phyloP scores from a whole-genome alignment of 495 filamentous ascomycete genomes.

The Aspergillus cristatus region DNA sequence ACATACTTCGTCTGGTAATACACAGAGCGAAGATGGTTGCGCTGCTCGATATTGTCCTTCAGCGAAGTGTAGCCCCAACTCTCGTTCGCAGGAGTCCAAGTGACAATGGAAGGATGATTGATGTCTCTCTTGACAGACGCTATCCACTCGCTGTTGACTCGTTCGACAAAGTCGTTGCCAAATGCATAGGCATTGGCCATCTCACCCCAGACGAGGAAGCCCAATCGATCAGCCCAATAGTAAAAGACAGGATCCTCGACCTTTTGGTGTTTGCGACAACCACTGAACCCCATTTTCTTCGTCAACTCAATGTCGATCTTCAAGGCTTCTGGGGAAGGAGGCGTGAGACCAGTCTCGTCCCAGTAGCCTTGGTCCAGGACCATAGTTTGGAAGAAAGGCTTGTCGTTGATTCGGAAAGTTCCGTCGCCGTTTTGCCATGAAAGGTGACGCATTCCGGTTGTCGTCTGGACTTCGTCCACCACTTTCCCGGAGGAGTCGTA shows the following conservation, averaged over 20 bases:
- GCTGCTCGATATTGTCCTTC: constrained; percentile 41
- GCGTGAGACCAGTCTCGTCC: constrained; percentile 30
- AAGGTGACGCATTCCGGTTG: constrained; percentile 27
- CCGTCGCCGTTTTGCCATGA: constrained; percentile 27
- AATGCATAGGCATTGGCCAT: constrained; percentile 41
- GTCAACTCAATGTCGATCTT: constrained; percentile 24
- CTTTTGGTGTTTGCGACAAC: constrained; percentile 35
- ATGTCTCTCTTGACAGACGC: constrained; percentile 48
- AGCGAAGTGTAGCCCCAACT: constrained; percentile 50
- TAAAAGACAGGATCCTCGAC: constrained; percentile 29
- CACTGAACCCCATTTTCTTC: constrained; percentile 24
- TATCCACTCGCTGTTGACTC: constrained; percentile 47
- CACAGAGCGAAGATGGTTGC: constrained; percentile 47
- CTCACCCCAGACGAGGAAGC: constrained; percentile 33
- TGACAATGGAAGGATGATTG: constrained; percentile 51
- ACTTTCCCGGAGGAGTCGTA: constrained; percentile 8
- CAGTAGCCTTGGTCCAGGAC: constrained; percentile 33
- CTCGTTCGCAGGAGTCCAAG: constrained; percentile 55
- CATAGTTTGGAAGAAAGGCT: constrained; percentile 29
- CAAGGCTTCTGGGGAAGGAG: constrained; percentile 24
- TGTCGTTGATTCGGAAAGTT: constrained; percentile 29
- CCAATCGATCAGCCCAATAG: constrained; percentile 34
- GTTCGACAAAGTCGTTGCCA: constrained; percentile 38
- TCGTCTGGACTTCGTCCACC: constrained; percentile 23
- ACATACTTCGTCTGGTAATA: constrained; percentile 51